Evolutionary conservation across 1,284 basidiomycete genomes (phyloP), one percentile per base, ranked within the genome.

Genomic region (Coniophora puteana): DNA sequence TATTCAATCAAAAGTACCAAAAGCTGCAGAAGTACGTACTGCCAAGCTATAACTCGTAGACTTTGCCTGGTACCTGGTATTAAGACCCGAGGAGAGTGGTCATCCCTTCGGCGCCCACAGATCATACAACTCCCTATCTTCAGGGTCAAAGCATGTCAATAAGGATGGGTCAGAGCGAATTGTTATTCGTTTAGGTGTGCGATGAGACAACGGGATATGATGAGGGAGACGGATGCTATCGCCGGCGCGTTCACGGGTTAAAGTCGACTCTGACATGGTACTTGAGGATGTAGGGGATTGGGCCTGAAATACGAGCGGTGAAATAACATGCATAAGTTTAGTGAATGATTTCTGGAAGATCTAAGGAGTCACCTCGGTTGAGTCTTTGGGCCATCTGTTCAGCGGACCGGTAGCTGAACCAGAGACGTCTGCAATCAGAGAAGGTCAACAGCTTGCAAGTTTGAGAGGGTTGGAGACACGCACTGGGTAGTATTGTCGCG

Each of bases 101-200:
- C 46, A 58, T 25, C 36, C 25, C 40, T 59, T 76, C 7, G 82
- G 80, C 25, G 68, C 82, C 85, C 86, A 89, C 8, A 88, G 65
- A 37, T 79, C 74, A 51, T 88, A 87, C 21, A 89, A 65, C 49
- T 85, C 81, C 59, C 71, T 80, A 62, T 89, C 86, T 21, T 69
- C 60, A 16, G 76, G 71, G 54, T 89, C 84, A 52, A 89, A 89
- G 51, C 76, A 84, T 26, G 83, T 83, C 41, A 78, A 56, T 26
- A 86, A 62, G 5, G 80, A 63, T 8, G 80, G 74, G 55, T 89
- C 84, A 20, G 76, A 66, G 25, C 79, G 76, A 51, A 86, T 72
- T 18, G 65, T 53, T 23, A 71, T 55, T 50, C n/a, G n/a, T 67
- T 72, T 43, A 68, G 64, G 32, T 53, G 43, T 26, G 68, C 49